These are phyloP conservation scores for Naganishia sp. DNA, from an alignment of 1,284 basidiomycete genomes.

Conservation along the genomic window DNA sequence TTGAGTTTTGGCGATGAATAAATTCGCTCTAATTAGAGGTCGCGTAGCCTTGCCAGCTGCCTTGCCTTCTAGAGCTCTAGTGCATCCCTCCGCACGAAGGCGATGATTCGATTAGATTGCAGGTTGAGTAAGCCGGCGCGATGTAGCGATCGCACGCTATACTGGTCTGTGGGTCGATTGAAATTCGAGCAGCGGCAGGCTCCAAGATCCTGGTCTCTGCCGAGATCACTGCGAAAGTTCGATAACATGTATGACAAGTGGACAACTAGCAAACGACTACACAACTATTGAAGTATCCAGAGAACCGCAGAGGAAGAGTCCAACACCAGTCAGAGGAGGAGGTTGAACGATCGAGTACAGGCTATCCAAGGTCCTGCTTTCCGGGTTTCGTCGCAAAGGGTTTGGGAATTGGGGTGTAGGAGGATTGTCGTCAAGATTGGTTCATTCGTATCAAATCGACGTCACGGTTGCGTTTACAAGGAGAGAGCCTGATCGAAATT, in stretches of 20 bases:
- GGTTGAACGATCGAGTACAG: not conserved
- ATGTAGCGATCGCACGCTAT: too few relatives aligned
- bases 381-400: not conserved
- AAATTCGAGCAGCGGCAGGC: too few relatives aligned
- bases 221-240: not conserved
- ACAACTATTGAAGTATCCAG: constrained; percentile 26
- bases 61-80: too few relatives aligned
- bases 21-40: not conserved
- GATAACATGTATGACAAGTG: constrained; percentile 21
- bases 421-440: constrained; percentile 20
- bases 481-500: constrained; percentile 5
- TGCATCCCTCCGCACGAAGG: too few relatives aligned
- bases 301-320: not conserved
- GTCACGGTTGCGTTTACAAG: constrained; percentile 29
- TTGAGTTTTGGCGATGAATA: constrained; percentile 32
- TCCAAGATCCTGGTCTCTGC: too few relatives aligned
- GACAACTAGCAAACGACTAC: constrained; percentile 15
- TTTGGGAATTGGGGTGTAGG: not conserved
- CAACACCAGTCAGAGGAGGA: not conserved
- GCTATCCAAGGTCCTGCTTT: not conserved
- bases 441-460: constrained; percentile 30
- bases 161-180: too few relatives aligned
- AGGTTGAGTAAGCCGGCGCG: too few relatives aligned
- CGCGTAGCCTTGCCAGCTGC: too few relatives aligned
- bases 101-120: too few relatives aligned